Evolutionary conservation across 2,329 filamentous ascomycete genomes (phyloP).

Genomic region (Fusarium sp.): DNA sequence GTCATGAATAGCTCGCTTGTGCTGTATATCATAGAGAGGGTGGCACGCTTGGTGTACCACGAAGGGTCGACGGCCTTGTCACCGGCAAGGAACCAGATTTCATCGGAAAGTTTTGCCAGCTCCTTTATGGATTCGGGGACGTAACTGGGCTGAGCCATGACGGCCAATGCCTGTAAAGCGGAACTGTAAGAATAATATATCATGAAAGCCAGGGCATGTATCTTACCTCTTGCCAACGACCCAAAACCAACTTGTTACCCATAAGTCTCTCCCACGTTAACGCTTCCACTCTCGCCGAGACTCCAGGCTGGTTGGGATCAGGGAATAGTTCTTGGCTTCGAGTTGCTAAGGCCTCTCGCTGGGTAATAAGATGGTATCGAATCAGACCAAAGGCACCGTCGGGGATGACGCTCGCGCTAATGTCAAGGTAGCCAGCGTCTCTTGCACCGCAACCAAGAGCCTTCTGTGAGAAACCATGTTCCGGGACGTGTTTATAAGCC

Average conservation of each 20-base stretch:
- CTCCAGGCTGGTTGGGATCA: conserved; percentile 51
- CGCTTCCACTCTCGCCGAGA: conserved; percentile 72
- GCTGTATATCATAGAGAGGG: conserved; percentile 69
- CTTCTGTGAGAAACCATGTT: conserved; percentile 81
- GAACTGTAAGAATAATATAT: conserved; percentile 16
- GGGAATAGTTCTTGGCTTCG: conserved; percentile 54
- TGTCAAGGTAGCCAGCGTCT: conserved; percentile 87
- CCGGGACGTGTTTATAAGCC: conserved; percentile 81
- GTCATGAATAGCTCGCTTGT: conserved; percentile 94
- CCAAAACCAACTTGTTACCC: conserved; percentile 77
- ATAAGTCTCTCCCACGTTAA: conserved; percentile 81
- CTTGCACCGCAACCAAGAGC: conserved; percentile 81
- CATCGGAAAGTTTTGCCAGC: conserved; percentile 84
- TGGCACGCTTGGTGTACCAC: conserved; percentile 80
- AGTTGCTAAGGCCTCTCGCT: conserved; percentile 68
- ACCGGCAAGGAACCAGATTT: conserved; percentile 89
- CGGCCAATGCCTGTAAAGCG: conserved; percentile 76
- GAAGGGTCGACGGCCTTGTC: conserved; percentile 83
- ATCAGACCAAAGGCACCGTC: conserved; percentile 85
- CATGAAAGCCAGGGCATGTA: not conserved
- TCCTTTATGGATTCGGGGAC: conserved; percentile 80
- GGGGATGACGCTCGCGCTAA: conserved; percentile 84
- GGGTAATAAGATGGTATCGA: conserved; percentile 76
- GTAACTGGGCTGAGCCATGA: conserved; percentile 88
- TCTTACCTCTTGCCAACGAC: conserved; percentile 86